Evolutionary conservation across 2,329 filamentous ascomycete species (phyloP).

Genomic region (Alternaria brassicae): DNA sequence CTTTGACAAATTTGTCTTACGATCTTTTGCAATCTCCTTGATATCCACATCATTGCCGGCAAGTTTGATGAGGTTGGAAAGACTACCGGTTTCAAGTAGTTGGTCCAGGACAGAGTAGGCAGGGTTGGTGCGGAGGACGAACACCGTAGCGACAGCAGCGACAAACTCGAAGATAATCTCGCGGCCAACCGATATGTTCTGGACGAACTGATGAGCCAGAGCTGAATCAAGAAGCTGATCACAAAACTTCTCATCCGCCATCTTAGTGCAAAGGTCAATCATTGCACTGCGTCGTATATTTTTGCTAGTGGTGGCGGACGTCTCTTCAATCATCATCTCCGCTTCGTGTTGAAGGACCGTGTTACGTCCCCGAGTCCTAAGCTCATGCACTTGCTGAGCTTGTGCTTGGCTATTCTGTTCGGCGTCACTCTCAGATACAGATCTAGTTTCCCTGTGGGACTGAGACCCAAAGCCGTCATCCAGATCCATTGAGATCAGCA

Average conservation of each 20-base stretch:
- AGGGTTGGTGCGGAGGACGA: slow-evolving; percentile 67
- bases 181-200: slow-evolving; percentile 59
- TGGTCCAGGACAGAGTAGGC: slow-evolving; percentile 67
- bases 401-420: slow-evolving; percentile 54
- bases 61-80: slow-evolving; percentile 63
- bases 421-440: slow-evolving; percentile 54
- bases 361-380: slow-evolving; percentile 65
- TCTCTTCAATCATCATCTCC: slow-evolving; percentile 65
- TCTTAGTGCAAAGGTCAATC: slow-evolving; percentile 62
- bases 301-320: slow-evolving; percentile 55
- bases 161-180: slow-evolving; percentile 64
- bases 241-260: slow-evolving; percentile 67
- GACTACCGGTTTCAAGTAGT: slow-evolving; percentile 62
- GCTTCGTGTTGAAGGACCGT: slow-evolving; percentile 63
- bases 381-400: slow-evolving; percentile 63
- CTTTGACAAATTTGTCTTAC: slow-evolving; percentile 73
- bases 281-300: slow-evolving; percentile 60
- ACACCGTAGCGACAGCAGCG: slow-evolving; percentile 68
- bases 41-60: slow-evolving; percentile 64
- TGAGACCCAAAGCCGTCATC: slow-evolving; percentile 32
- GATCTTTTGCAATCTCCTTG: slow-evolving; percentile 66
- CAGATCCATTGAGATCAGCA: slow-evolving; percentile 46
- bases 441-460: slow-evolving; percentile 25
- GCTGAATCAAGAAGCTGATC: slow-evolving; percentile 77
- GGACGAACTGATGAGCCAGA: slow-evolving; percentile 72